These are phyloP conservation scores for Articulospora tetracladia DNA, from an alignment of 495 filamentous ascomycete species.

Conservation along the genomic window DNA sequence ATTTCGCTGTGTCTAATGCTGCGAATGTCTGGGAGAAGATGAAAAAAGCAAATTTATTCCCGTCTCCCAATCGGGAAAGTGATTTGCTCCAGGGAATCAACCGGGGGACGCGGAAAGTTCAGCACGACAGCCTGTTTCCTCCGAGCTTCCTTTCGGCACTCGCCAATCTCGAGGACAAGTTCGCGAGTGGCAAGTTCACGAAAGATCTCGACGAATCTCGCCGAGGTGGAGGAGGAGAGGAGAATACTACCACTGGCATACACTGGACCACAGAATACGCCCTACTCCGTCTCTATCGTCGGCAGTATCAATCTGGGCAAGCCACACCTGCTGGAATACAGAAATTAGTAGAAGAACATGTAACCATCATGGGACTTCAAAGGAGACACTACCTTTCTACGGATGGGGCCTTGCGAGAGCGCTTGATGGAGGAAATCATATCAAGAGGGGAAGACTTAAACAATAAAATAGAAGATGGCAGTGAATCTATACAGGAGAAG, in stretches of 20 bases:
- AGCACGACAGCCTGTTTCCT: not conserved
- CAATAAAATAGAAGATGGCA: not conserved
- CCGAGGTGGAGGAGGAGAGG: not conserved
- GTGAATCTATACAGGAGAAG: not conserved
- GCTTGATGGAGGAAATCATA: not conserved
- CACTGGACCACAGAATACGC: not conserved
- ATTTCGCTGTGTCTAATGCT: slow-evolving; percentile 31
- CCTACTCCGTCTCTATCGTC: not conserved
- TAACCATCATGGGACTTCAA: not conserved
- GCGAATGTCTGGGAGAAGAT: slow-evolving; percentile 20
- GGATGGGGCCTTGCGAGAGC: not conserved
- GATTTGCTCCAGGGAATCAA: slow-evolving; percentile 12
- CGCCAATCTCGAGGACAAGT: slow-evolving; percentile 31
- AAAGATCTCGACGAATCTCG: not conserved
- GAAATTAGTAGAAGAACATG: not conserved
- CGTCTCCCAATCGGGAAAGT: slow-evolving; percentile 16
- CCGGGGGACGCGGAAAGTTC: not conserved
- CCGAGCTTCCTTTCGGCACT: not conserved
- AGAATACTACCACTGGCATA: not conserved
- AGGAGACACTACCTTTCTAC: not conserved
- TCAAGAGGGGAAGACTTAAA: not conserved
- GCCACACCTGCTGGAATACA: not conserved
- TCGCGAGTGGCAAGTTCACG: slow-evolving; percentile 15
- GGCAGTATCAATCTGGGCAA: not conserved
- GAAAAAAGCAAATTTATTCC: slow-evolving; percentile 4